phyloP scores from a whole-genome alignment of 192 early-diverging fungal species.

The Backusella australiensis region DNA sequence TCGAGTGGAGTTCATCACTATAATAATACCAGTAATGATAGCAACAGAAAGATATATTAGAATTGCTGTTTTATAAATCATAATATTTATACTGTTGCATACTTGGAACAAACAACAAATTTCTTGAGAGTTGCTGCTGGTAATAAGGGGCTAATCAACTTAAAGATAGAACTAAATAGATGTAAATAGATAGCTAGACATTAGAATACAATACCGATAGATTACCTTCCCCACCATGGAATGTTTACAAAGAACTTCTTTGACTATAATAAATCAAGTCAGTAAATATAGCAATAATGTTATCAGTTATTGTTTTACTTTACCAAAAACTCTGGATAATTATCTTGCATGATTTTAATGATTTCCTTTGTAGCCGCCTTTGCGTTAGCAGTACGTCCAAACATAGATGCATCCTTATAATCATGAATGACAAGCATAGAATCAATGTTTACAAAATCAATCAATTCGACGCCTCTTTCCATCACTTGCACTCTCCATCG shows the following conservation, averaged over 20 bases:
- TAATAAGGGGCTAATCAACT: conserved; percentile 52
- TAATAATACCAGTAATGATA: not conserved
- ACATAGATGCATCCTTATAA: conserved; percentile 48
- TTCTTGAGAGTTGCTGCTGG: conserved; percentile 58
- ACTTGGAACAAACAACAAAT: conserved; percentile 58
- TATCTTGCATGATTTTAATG: conserved; percentile 57
- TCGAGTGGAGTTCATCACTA: conserved; percentile 8
- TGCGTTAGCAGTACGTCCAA: conserved; percentile 48
- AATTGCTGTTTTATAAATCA: not conserved
- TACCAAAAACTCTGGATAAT: conserved; percentile 63
- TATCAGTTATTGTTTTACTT: not conserved
- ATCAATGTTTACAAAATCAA: conserved; percentile 58
- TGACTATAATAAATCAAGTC: conserved; percentile 4
- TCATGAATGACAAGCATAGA: conserved; percentile 64
- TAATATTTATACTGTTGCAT: not conserved
- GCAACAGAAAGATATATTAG: not conserved
- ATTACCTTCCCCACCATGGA: conserved; percentile 56
- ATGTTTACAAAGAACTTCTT: conserved; percentile 61
- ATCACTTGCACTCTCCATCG: conserved; percentile 64
- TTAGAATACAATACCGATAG: no score
- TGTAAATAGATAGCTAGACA: not conserved
- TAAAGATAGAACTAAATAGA: conserved; percentile 44
- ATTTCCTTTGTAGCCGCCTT: conserved; percentile 52
- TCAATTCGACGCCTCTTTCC: conserved; percentile 49
- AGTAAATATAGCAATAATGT: not conserved